A percentile compares a stretch with the other conserved stretches of the same genome.
Conservation (phyloP, 2,329 filamentous ascomycete species). For the Iodosphaeria phyllophila region DNA sequence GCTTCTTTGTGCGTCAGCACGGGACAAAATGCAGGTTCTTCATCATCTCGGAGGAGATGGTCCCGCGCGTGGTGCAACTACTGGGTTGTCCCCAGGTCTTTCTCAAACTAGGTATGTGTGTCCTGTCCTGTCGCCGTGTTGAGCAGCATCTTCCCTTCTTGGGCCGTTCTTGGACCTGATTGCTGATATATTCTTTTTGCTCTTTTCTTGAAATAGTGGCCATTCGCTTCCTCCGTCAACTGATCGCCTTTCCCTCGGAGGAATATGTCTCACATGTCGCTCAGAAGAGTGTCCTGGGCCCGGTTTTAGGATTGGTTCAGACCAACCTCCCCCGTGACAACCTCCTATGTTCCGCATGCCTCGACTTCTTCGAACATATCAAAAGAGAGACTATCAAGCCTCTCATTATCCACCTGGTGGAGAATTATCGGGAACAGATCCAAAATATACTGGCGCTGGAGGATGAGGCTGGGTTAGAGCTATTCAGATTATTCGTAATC, state of each 20-base stretch:
- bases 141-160: slow-evolving; percentile 4
- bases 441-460: slow-evolving; percentile 61
- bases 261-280: slow-evolving; percentile 78
- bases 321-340: slow-evolving; percentile 85
- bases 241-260: slow-evolving; percentile 72
- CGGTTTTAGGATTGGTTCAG: slow-evolving; percentile 68
- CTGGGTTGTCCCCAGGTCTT: slow-evolving; percentile 77
- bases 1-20: slow-evolving; percentile 86
- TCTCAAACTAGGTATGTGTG: slow-evolving; percentile 58
- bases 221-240: slow-evolving; percentile 81
- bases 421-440: slow-evolving; percentile 64
- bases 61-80: slow-evolving; percentile 64
- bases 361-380: slow-evolving; percentile 87
- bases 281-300: slow-evolving; percentile 62
- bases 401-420: slow-evolving; percentile 66
- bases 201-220: slow-evolving; percentile 35
- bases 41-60: slow-evolving; percentile 61
- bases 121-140: neutral
- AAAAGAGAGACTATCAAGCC: slow-evolving; percentile 66
- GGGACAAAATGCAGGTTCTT: slow-evolving; percentile 75
- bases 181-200: neutral
- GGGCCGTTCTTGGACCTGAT: no score
- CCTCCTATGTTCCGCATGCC: slow-evolving; percentile 76
- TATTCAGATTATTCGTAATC: slow-evolving; percentile 57
- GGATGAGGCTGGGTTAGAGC: no score